These are phyloP conservation scores for Bondarzewia mesenterica DNA, from an alignment of 1,284 basidiomycete genomes.

Conservation along the genomic window DNA sequence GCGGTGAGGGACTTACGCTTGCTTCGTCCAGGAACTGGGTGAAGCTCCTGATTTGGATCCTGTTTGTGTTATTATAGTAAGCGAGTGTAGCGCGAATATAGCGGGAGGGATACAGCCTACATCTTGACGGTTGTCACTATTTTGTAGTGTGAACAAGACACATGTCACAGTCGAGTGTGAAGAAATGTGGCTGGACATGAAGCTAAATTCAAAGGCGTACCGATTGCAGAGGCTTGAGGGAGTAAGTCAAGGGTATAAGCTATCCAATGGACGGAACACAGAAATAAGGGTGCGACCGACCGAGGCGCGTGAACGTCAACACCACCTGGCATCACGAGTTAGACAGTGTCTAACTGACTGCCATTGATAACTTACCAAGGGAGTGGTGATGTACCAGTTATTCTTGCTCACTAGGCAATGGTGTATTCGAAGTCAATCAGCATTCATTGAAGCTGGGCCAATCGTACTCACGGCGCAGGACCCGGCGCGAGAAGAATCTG, in stretches of 20 bases:
- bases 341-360: neutral
- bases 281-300: conserved; percentile 18
- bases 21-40: neutral
- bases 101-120: no score
- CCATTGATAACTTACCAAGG: conserved; percentile 23
- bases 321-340: conserved; percentile 14
- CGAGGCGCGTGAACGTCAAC: conserved; percentile 23
- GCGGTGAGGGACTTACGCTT: neutral
- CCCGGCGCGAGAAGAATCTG: conserved; percentile 29
- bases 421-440: neutral
- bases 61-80: conserved; percentile 7
- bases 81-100: no score
- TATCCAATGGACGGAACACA: conserved; percentile 20
- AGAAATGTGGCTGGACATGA: no score
- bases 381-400: conserved; percentile 29
- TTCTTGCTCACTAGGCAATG: conserved; percentile 26
- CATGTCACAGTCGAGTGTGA: no score
- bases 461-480: conserved; percentile 27
- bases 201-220: neutral
- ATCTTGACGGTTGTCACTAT: conserved; percentile 31
- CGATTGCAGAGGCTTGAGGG: conserved; percentile 1
- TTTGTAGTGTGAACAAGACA: no score
- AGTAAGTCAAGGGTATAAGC: conserved; percentile 3
- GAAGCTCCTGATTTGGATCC: neutral
- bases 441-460: neutral